Evolutionary conservation across 2,329 filamentous ascomycete genomes (phyloP), one percentile per base, ranked within the genome.

Genomic region (Penicillium capsulatum): DNA sequence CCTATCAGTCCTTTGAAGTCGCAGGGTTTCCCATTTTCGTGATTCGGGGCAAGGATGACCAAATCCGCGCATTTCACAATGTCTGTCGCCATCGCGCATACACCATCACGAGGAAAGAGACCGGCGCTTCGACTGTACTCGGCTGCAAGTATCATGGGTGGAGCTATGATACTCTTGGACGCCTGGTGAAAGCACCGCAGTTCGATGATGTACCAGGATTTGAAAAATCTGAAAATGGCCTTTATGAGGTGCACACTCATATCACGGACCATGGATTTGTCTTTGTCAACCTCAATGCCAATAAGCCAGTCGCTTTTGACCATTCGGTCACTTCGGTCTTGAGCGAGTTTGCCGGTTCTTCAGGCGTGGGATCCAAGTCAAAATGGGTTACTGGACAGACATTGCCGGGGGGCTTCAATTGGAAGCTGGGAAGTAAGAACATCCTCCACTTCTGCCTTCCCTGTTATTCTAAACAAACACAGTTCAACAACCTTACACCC

Each of bases 71-170:
- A 11, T 81, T 81, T 56, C 79, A 81, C 63, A 81, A 82, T 51
- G 68, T 81, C 24, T 81, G 79, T 60, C 65, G 79, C 2, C 79
- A 81, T 56, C 69, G 79, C 5, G 79, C 79, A 15, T 82, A 75
- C 52, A 75, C 77, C 0, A 71, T 81, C 7, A 75, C 79, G 7
- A 69, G 66, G 3, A 68, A 71, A 30, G 67, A 73, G 2, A 60
- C 68, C 7, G 79, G 79, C 3, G 68, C 68, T 29, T 70, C 70
- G 33, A 69, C 51, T 3, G 71, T 81, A 24, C 69, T 82, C 26
- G 67, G 73, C 0, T 82, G 79, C 66, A 73, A 74, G 42, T 81
- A 81, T 51, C 78, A 81, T 51, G 77, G 77, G 29, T 82, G 79
- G 78, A 77, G 75, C 2, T 81, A 81, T 45, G 74, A 76, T 31